Conservation (phyloP, 2,329 filamentous ascomycete species). For the Xylaria sp. region DNA sequence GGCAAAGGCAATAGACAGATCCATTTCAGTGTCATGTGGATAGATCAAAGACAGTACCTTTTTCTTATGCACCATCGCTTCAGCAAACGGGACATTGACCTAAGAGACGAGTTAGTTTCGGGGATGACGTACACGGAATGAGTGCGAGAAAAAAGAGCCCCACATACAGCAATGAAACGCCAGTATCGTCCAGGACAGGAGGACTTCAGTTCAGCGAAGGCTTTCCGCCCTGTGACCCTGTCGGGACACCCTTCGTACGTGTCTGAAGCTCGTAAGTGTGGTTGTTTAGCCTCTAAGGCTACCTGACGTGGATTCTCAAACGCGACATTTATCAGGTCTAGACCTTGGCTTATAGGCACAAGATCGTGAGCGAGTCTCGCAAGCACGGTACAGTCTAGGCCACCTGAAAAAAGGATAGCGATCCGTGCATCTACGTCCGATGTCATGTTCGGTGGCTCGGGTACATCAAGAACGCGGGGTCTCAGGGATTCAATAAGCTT, state of each 20-base stretch:
- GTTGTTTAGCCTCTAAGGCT: constrained; percentile 59
- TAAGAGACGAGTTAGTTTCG: constrained; percentile 44
- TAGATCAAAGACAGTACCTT: constrained; percentile 81
- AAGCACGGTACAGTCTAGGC: constrained; percentile 89
- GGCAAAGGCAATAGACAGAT: constrained; percentile 90
- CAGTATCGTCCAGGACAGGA: constrained; percentile 78
- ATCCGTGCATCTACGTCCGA: constrained; percentile 61
- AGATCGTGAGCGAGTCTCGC: constrained; percentile 83
- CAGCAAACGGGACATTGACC: constrained; percentile 83
- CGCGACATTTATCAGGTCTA: constrained; percentile 94
- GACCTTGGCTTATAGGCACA: constrained; percentile 71
- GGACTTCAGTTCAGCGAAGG: constrained; percentile 76
- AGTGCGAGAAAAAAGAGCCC: not conserved
- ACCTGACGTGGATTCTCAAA: constrained; percentile 90
- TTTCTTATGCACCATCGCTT: constrained; percentile 74
- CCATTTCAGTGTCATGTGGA: constrained; percentile 98
- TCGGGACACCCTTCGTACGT: constrained; percentile 89
- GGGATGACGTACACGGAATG: not conserved
- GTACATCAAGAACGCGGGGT: constrained; percentile 72
- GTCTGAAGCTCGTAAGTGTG: constrained; percentile 41
- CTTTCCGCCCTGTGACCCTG: constrained; percentile 83
- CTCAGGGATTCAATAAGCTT: constrained; percentile 70
- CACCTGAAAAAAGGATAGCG: constrained; percentile 91
- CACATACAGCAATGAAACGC: constrained; percentile 79
- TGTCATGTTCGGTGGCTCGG: constrained; percentile 59